phyloP scores from a whole-genome alignment of 345 rosid species.

The Populus pruinosa region DNA sequence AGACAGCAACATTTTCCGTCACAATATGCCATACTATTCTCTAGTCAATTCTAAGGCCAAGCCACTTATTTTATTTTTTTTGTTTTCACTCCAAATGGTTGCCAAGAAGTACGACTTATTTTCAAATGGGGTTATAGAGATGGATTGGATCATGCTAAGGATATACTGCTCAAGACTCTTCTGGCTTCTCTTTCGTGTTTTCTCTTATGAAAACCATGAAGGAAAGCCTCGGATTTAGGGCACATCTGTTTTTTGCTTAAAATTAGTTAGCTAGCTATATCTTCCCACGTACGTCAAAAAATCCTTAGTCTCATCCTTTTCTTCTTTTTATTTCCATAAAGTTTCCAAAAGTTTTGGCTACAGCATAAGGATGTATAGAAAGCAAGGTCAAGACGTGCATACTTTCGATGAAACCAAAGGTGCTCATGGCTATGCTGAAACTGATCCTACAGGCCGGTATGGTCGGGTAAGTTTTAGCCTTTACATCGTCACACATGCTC shows the following conservation, averaged over 20 bases:
- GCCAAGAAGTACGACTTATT: constrained; percentile 10
- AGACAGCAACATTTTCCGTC: background rate
- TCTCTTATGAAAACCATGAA: constrained; percentile 41
- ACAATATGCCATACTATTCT: background rate
- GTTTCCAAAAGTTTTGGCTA: background rate
- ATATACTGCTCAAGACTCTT: constrained; percentile 34
- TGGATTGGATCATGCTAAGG: constrained; percentile 34
- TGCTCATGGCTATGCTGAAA: constrained; percentile 27
- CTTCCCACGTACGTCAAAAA: too few relatives aligned
- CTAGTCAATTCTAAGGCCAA: constrained; percentile 2
- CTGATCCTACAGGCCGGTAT: constrained; percentile 50
- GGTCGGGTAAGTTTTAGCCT: constrained; percentile 40
- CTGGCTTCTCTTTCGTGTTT: constrained; percentile 33
- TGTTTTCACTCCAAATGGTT: constrained; percentile 17
- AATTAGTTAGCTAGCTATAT: background rate
- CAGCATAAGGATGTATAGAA: constrained; percentile 23
- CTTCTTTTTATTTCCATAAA: background rate
- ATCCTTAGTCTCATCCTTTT: background rate
- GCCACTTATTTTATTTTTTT: background rate
- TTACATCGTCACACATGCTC: background rate
- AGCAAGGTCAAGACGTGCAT: constrained; percentile 11
- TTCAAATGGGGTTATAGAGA: constrained; percentile 23
- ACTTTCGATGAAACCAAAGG: constrained; percentile 14
- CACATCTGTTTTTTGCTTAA: background rate
- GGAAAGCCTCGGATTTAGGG: constrained; percentile 33